Evolutionary conservation across 2,329 filamentous ascomycete genomes (phyloP), one percentile per base, ranked within the genome.

Genomic region (Lasiodiplodia sp.): DNA sequence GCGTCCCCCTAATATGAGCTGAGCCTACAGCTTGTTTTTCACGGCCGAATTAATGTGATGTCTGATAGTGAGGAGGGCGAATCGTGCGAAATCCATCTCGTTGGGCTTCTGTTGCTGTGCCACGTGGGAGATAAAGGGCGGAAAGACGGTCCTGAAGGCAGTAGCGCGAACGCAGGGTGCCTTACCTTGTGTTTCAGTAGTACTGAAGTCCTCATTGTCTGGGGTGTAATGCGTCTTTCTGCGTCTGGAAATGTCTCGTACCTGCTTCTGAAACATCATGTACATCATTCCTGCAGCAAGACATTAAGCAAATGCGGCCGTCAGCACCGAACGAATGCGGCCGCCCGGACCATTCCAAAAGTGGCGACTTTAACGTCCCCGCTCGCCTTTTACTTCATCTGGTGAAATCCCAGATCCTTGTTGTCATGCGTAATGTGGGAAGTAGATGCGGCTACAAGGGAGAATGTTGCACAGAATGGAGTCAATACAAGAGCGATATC

Each of bases 201-300:
- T 6, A 21, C 7, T 21, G 44, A 6, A 10, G n/a, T 28, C 11
- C 21, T 28, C 51, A 21, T 31, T 18, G 16, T 14, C 28, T 16
- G 14, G 3, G 25, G 12, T 21, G 23, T 8, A 31, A 62, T 18
- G 21, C 37, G 25, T 25, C 18, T 4, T n/a, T 47, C 37, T 16
- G 14, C 18, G 31, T 28, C n/a, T 25, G 23, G 57, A 10, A 14
- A 14, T 6, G n/a, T 40, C 23, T 62, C 38, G 38, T 62, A 47
- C 25, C 38, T 40, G 56, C 34, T 44, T 58, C 56, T 62, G 57
- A 62, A 62, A 47, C 56, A 47, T n/a, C 37, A 18, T 47, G 4
- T 28, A 62, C 37, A 40, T 28, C 57, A 62, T 62, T n/a, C 37
- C 57, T 28, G 38, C 16, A 31, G 25, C 28, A 16, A 62, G 38